phyloP scores from a whole-genome alignment of 345 rosid species.

The Brassica cretica region DNA sequence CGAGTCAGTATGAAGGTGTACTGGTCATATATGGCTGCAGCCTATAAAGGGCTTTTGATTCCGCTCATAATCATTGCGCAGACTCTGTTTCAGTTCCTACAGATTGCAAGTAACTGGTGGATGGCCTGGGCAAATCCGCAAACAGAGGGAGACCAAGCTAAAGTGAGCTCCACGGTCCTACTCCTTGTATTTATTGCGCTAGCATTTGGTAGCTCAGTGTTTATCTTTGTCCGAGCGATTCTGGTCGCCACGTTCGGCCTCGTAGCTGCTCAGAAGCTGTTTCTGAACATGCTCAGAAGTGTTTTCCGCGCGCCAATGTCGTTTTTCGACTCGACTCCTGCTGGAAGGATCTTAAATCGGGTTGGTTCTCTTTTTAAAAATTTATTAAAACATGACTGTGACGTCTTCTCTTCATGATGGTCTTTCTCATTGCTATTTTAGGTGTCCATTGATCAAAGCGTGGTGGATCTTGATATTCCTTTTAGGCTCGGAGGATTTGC shows the following conservation, averaged over 20 bases:
- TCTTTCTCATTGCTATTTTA: conserved; percentile 31
- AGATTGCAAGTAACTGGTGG: conserved; percentile 99
- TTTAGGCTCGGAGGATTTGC: conserved; percentile 99
- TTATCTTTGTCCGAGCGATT: conserved; percentile 92
- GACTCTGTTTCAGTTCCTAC: conserved; percentile 86
- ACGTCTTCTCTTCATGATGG: conserved; percentile 1
- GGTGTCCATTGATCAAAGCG: conserved; percentile 99
- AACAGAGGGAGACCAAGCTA: conserved; percentile 85
- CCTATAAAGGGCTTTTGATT: conserved; percentile 86
- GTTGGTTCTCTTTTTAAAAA: conserved; percentile 38
- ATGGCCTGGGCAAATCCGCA: conserved; percentile 99
- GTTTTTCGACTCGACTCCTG: conserved; percentile 98
- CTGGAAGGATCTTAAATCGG: conserved; percentile 95
- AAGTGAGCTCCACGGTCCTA: conserved; percentile 80
- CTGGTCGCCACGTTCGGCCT: conserved; percentile 98
- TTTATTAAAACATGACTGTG: neutral
- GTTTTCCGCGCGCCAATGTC: conserved; percentile 99
- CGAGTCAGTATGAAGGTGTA: conserved; percentile 96
- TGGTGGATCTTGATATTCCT: conserved; percentile 99
- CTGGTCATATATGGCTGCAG: conserved; percentile 95
- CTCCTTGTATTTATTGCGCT: conserved; percentile 87
- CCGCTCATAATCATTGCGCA: conserved; percentile 91
- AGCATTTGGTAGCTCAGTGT: conserved; percentile 98
- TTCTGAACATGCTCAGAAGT: conserved; percentile 87
- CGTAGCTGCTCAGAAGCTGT: conserved; percentile 94